Evolutionary conservation across 306 rosid genomes (phyloP).

Genomic region (Citrullus colocynthis): DNA sequence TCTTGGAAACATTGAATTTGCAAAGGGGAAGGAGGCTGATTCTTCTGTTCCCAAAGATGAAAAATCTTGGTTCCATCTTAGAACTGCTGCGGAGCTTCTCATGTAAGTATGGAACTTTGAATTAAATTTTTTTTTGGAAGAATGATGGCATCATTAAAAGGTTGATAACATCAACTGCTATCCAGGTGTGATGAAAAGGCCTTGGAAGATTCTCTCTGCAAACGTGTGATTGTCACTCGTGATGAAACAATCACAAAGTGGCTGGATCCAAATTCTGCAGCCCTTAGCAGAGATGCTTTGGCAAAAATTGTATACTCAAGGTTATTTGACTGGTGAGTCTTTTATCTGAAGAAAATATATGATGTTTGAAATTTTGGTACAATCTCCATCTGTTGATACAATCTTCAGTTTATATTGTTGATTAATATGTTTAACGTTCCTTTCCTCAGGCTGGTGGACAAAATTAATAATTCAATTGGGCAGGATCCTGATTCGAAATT

Average conservation of each 20-base stretch:
- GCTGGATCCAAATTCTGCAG: constrained; percentile 92
- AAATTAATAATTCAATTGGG: constrained; percentile 82
- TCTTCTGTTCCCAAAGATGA: constrained; percentile 86
- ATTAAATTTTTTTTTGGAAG: constrained; percentile 10
- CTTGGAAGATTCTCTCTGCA: constrained; percentile 97
- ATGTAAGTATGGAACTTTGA: constrained; percentile 35
- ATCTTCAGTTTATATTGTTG: constrained; percentile 4
- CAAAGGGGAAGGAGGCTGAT: constrained; percentile 83
- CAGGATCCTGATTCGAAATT: constrained; percentile 84
- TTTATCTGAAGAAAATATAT: constrained; percentile 4
- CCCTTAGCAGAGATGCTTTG: constrained; percentile 85
- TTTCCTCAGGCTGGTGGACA: constrained; percentile 83
- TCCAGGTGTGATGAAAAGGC: constrained; percentile 94
- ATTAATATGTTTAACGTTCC: constrained; percentile 4
- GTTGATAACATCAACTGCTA: constrained; percentile 5
- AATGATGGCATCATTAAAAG: constrained; percentile 12
- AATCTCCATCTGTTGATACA: background rate
- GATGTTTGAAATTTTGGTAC: constrained; percentile 5
- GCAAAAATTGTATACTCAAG: constrained; percentile 89
- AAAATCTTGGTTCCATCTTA: constrained; percentile 75
- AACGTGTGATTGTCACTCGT: constrained; percentile 94
- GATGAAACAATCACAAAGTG: constrained; percentile 89
- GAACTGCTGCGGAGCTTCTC: constrained; percentile 84
- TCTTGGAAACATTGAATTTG: constrained; percentile 91
- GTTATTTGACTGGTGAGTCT: constrained; percentile 88